Base-by-base conservation (phyloP, 2,329 filamentous ascomycete species). In the Ophiostoma quercus region DNA sequence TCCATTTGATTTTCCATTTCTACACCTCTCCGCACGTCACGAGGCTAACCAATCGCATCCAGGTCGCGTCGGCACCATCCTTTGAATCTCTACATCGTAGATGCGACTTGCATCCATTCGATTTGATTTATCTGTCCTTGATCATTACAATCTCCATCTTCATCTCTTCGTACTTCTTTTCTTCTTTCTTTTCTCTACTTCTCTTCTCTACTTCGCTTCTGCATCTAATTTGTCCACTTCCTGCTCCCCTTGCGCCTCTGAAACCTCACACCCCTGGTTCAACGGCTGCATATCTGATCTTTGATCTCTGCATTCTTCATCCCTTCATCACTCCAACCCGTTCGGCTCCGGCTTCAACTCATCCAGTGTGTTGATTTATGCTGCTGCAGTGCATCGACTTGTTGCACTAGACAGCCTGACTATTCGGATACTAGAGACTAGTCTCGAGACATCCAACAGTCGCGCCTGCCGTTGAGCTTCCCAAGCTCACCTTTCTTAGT, bases 1-100 rank as follows among this genome's bases (percentile, higher is more conserved):
- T 34, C 34, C 8, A 34, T 34, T 34, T 34, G 34, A 34, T 34
- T 57, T 7, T 57, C 43, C 7, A 47, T 47, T 47, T 47, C 19
- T 47, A 16, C 7, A 47, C 16, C 68, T 62, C 66, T 68, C 68
- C 67, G 51, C 39, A 69, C 69, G 71, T 74, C 69, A 74, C 74
- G 70, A 74, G 72, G 71, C 74, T 74, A 74, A 74, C 74, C 72
- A 72, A 71, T 72, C 71, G 72, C 67, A 70, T 71, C 68, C 71
- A 73, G 72, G 71, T 73, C 73, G 69, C 73, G 67, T 66, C 69
- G 51, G 68, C 67, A 69, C 73, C 73, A 73, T 71, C n/a, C 47
- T 37, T 37, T 67, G 43, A n/a, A 34, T 63, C 65, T 34, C 54
- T 63, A 41, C 39, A 41, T 5, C 6, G 39, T 41, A 16, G 25